Conservation (phyloP, 2,329 filamentous ascomycete species). For the Hymenoscyphus occultus region DNA sequence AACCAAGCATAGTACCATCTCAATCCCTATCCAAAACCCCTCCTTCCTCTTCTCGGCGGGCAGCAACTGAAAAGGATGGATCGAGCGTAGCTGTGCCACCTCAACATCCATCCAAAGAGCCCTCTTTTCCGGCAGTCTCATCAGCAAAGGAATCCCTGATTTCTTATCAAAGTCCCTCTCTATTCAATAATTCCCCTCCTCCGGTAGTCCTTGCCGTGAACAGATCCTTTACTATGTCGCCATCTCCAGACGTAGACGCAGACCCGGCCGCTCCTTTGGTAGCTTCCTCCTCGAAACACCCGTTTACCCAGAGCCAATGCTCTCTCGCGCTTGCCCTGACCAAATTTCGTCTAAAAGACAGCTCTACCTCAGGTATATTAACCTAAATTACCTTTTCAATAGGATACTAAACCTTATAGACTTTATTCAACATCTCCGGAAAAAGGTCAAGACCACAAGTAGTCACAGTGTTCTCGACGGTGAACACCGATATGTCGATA, state of each 20-base stretch:
- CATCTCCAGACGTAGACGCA: background rate
- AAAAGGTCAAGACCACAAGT: constrained; percentile 17
- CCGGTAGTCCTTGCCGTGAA: background rate
- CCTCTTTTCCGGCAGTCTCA: background rate
- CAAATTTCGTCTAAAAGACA: constrained; percentile 25
- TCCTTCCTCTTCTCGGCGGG: background rate
- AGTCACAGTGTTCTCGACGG: constrained; percentile 9
- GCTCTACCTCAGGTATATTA: constrained; percentile 25
- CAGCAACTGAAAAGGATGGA: background rate
- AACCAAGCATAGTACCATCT: too few relatives aligned
- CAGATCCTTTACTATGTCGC: too few relatives aligned
- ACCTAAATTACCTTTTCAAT: background rate
- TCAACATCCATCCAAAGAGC: background rate
- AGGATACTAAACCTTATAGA: constrained; percentile 24
- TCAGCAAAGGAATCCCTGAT: background rate
- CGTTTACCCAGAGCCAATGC: constrained; percentile 23
- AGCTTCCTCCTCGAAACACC: background rate
- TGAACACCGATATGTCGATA: constrained; percentile 29
- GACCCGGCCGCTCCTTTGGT: background rate
- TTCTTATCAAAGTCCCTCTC: background rate
- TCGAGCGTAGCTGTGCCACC: background rate
- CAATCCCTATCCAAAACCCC: background rate
- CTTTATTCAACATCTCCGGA: constrained; percentile 26
- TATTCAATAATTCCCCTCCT: background rate
- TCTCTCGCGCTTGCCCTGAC: constrained; percentile 27